Evolutionary conservation across 2,329 filamentous ascomycete species (phyloP).

Genomic region (Neurospora sp.): DNA sequence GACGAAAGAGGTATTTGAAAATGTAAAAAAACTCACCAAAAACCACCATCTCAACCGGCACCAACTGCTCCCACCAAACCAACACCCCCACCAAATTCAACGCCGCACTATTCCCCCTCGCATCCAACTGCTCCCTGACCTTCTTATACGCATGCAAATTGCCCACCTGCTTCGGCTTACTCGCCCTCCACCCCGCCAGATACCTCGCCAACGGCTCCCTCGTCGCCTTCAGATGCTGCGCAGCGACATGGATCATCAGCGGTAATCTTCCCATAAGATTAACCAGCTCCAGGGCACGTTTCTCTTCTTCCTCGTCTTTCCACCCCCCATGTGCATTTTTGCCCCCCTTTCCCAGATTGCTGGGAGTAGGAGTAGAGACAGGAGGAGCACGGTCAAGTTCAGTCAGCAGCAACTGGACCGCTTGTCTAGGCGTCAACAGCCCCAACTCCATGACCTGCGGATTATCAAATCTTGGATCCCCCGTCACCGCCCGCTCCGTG

Average conservation of each 20-base stretch:
- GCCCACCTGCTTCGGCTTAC: conserved; percentile 40
- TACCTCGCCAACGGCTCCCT: conserved; percentile 52
- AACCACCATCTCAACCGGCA: conserved; percentile 55
- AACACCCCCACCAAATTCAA: conserved; percentile 50
- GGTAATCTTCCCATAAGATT: conserved; percentile 54
- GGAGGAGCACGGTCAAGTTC: conserved; percentile 36
- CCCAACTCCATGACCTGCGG: conserved; percentile 46
- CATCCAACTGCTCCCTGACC: conserved; percentile 39
- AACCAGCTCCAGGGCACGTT: conserved; percentile 51
- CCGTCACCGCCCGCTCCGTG: conserved; percentile 45
- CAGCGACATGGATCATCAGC: conserved; percentile 57
- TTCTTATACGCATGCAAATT: conserved; percentile 36
- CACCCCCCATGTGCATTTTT: conserved; percentile 37
- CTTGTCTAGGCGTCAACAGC: conserved; percentile 44
- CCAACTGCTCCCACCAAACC: conserved; percentile 53
- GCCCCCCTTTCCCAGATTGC: neutral
- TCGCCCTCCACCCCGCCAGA: conserved; percentile 41
- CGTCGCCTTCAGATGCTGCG: conserved; percentile 49
- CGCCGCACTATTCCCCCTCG: conserved; percentile 39
- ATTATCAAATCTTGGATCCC: conserved; percentile 48
- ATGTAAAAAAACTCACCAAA: conserved; percentile 34
- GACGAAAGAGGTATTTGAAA: no score
- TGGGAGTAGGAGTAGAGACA: neutral
- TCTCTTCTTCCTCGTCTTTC: conserved; percentile 39
- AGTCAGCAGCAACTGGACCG: conserved; percentile 48